phyloP scores from a whole-genome alignment of 768 basidiomycete genomes.

The Mycena sanguinolenta region DNA sequence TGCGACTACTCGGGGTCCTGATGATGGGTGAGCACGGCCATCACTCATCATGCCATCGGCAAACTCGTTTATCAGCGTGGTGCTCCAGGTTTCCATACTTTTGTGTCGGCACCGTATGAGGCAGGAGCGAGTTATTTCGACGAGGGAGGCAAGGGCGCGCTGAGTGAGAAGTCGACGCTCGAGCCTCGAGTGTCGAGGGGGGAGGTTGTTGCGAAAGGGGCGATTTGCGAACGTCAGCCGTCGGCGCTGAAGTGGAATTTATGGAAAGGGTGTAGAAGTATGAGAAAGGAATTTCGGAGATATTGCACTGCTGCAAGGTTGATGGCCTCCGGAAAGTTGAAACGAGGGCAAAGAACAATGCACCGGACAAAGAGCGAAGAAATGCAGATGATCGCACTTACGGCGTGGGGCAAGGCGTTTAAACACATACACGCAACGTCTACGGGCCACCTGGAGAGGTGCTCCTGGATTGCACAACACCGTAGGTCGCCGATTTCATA shows the following conservation, averaged over 20 bases:
- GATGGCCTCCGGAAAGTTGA: slow-evolving; percentile 52
- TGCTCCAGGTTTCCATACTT: no score
- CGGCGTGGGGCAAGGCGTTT: slow-evolving; percentile 45
- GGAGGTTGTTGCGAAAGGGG: slow-evolving; percentile 45
- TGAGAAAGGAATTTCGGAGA: slow-evolving; percentile 53
- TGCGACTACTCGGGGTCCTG: no score
- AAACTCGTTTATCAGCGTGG: no score
- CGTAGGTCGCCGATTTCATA: slow-evolving; percentile 50
- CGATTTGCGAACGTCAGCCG: slow-evolving; percentile 45
- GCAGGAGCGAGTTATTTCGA: no score
- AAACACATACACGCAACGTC: slow-evolving; percentile 44
- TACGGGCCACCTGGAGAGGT: slow-evolving; percentile 47
- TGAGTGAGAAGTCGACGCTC: no score
- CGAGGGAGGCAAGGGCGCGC: no score
- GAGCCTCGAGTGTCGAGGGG: no score
- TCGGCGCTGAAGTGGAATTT: slow-evolving; percentile 44
- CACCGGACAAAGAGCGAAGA: not conserved
- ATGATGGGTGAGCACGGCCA: no score
- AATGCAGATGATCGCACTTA: no score
- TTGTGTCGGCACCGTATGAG: no score
- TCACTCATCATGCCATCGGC: no score
- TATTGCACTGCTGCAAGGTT: slow-evolving; percentile 49
- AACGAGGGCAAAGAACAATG: not conserved
- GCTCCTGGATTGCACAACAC: slow-evolving; percentile 40
- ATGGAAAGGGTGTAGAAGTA: slow-evolving; percentile 55